Base-by-base conservation (phyloP, 768 basidiomycete species). In the Sporobolomyces pararoseus region DNA sequence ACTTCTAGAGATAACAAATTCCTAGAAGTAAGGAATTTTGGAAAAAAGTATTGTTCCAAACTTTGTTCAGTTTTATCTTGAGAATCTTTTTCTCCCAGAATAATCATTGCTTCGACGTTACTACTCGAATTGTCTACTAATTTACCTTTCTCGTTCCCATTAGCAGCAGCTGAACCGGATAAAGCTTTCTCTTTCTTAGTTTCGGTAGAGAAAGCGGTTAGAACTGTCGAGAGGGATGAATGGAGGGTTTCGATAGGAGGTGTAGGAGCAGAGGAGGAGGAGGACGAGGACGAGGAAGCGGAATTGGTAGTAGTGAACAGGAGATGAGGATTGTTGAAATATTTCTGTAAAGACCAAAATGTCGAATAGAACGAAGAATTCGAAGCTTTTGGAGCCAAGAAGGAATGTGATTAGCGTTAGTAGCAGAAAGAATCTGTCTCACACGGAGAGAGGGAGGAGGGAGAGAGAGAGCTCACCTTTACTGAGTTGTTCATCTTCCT, bases 1-100 rank as follows among this genome's bases (percentile, higher is more conserved):
- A 91, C 92, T 84, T 96, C 91, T 54, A 93, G 86, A 60, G 89
- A 91, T 21, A 93, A 82, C 27, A 96, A 81, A 64, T 92, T 90
- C 0, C 89, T 87, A 71, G 86, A 91, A 1, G 92, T 95, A 63
- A 96, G 81, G 80, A 91, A 94, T 79, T 94, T 96, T 44, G 92
- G 90, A 76, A 93, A 94, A 80, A 94, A 95, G 77, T 92, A 93
- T 69, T 92, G 88, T 57, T 79, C 78, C 19, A 82, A 85, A 6
- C 68, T 78, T 25, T 81, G 80, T 21, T 63, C 65, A 35, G 29
- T 59, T 13, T 53, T 17, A 27, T 25, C 57, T 10, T 16, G 23
- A 49, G 61, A 51, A 10, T 47, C 39, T 53, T 72, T 53, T 29
- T 47, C 51, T 4, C n/a, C 47, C 6, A n/a, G 49, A 42, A 49